Evolutionary conservation across 257 asterid species (phyloP).

Genomic region (Rhazya stricta): DNA sequence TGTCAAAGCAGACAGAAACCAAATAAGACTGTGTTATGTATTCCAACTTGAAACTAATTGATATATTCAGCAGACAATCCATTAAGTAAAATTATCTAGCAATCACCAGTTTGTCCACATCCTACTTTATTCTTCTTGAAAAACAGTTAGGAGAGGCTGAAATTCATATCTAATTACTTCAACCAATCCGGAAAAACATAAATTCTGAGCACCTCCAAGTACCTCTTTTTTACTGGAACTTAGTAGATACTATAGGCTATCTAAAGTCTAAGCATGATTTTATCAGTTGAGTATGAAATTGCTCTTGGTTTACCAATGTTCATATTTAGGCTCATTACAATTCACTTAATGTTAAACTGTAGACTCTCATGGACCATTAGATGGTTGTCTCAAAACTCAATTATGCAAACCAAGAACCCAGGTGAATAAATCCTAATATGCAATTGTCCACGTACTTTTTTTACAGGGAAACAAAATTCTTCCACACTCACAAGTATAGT

Average conservation of each 20-base stretch:
- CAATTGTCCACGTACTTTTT: neutral
- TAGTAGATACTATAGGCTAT: neutral
- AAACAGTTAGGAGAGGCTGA: neutral
- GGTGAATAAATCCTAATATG: neutral
- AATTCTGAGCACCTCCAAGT: neutral
- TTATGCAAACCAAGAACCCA: neutral
- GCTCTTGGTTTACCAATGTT: neutral
- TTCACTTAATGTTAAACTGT: neutral
- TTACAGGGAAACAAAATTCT: neutral
- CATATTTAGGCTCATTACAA: neutral
- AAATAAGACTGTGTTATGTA: neutral
- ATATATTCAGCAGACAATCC: neutral
- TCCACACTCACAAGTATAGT: neutral
- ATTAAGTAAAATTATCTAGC: neutral
- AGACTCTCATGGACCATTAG: neutral
- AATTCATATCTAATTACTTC: neutral
- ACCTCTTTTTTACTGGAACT: neutral
- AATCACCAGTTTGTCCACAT: neutral
- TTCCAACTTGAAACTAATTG: neutral
- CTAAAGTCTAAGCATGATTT: neutral
- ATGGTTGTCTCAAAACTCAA: neutral
- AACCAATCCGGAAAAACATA: neutral
- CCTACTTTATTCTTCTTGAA: too few species aligned
- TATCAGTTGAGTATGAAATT: neutral
- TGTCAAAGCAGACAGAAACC: neutral